Percentiles rank a stretch among this genome's conserved stretches.
phyloP scores from a whole-genome alignment of 2,329 filamentous ascomycete genomes.

The Cladorrhinum sp. region DNA sequence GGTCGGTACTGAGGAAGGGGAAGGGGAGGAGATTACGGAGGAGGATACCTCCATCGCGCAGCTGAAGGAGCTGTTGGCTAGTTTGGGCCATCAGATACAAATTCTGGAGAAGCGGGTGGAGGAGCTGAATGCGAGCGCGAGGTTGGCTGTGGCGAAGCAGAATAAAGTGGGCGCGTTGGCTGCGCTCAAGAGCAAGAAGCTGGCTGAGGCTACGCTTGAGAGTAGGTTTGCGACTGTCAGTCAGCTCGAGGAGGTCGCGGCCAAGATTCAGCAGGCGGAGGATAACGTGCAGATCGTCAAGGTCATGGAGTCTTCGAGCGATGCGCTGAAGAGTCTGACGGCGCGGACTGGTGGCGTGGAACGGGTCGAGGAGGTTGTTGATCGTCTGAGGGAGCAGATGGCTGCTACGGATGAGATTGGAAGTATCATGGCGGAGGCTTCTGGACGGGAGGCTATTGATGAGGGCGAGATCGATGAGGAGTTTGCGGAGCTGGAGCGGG shows the following conservation, averaged over 20 bases:
- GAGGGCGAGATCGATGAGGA: constrained; percentile 86
- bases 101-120: constrained; percentile 66
- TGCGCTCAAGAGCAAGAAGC: constrained; percentile 77
- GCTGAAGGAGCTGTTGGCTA: constrained; percentile 73
- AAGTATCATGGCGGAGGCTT: constrained; percentile 67
- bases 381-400: constrained; percentile 76
- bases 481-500: constrained; percentile 69
- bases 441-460: constrained; percentile 55
- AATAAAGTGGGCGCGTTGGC: constrained; percentile 74
- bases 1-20: constrained; percentile 50
- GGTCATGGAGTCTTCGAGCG: constrained; percentile 75
- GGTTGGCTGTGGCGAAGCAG: constrained; percentile 67
- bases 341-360: constrained; percentile 73
- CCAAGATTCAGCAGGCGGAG: constrained; percentile 79
- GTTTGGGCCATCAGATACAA: constrained; percentile 69
- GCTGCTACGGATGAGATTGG: constrained; percentile 77
- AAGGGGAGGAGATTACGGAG: constrained; percentile 56
- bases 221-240: constrained; percentile 69
- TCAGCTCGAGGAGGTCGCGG: constrained; percentile 79
- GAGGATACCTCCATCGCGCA: constrained; percentile 82
- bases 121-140: constrained; percentile 62
- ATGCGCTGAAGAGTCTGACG: constrained; percentile 71
- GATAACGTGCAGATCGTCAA: constrained; percentile 81
- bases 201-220: constrained; percentile 70
- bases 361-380: constrained; percentile 71